Conservation (phyloP, 2,329 filamentous ascomycete genomes). For the Alternaria panax region DNA sequence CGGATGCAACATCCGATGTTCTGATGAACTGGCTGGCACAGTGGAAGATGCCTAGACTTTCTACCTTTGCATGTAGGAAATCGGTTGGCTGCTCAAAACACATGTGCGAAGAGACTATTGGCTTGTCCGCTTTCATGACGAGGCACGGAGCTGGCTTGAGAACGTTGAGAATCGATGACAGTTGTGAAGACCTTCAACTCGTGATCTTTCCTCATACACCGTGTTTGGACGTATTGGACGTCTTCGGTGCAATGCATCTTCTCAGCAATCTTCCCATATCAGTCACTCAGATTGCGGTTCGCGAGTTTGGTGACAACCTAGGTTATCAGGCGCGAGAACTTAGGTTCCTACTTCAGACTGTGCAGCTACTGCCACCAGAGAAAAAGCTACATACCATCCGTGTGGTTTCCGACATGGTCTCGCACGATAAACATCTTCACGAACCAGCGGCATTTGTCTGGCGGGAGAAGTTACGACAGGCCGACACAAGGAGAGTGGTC, state of each 20-base stretch:
- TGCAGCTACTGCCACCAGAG: not conserved
- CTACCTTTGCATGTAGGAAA: not conserved
- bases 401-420: not conserved
- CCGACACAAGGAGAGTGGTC: not conserved
- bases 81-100: not conserved
- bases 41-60: not conserved
- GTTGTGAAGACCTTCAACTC: not conserved
- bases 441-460: not conserved
- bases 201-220: not conserved
- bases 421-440: not conserved
- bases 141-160: not conserved
- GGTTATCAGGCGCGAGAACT: not conserved
- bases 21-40: not conserved
- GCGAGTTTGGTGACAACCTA: not conserved
- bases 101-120: not conserved
- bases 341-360: not conserved
- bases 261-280: not conserved
- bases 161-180: not conserved
- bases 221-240: not conserved
- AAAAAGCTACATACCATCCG: not conserved
- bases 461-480: not conserved
- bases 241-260: not conserved
- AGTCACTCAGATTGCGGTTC: not conserved
- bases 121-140: not conserved
- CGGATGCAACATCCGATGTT: not conserved